Conservation (phyloP, 352 stramenopile species). For the Globisporangium spiculum region DNA sequence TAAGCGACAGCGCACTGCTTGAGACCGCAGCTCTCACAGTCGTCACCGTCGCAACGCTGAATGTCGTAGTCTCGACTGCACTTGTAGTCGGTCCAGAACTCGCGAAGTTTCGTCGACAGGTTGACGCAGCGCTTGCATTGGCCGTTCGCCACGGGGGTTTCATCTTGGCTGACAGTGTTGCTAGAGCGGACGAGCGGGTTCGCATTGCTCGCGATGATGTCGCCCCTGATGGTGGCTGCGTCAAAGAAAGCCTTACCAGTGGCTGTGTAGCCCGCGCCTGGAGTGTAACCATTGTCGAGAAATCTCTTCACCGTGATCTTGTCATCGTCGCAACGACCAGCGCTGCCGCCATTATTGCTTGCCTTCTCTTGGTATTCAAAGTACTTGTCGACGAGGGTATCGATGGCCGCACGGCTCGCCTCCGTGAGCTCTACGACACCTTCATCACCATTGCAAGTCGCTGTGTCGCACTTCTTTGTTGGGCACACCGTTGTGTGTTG, state of each 20-base stretch:
- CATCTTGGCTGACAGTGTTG: too few relatives aligned
- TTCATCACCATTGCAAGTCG: constrained; percentile 5
- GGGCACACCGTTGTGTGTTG: neutral
- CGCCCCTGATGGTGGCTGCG: too few relatives aligned
- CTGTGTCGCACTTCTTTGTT: too few relatives aligned
- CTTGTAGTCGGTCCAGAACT: constrained; percentile 62
- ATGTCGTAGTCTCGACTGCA: constrained; percentile 53
- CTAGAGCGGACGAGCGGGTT: too few relatives aligned
- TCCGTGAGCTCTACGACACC: constrained; percentile 25
- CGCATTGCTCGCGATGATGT: too few relatives aligned
- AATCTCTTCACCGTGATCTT: neutral
- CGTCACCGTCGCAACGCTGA: constrained; percentile 36
- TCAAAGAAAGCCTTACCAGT: too few relatives aligned
- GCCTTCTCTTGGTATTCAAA: too few relatives aligned
- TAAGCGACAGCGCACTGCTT: constrained; percentile 44
- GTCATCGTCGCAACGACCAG: neutral
- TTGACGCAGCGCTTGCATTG: constrained; percentile 51
- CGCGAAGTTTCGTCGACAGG: constrained; percentile 38
- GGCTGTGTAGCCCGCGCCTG: too few relatives aligned
- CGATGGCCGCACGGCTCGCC: constrained; percentile 16
- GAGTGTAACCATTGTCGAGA: too few relatives aligned
- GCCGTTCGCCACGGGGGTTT: constrained; percentile 17
- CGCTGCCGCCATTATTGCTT: too few relatives aligned
- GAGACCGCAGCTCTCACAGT: constrained; percentile 27
- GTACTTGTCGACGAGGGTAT: too few relatives aligned